A percentile compares a stretch with the other conserved stretches of the same genome.
These are phyloP conservation scores for Staphylotrichum longicolle DNA, from an alignment of 495 filamentous ascomycete genomes.

Conservation along the genomic window DNA sequence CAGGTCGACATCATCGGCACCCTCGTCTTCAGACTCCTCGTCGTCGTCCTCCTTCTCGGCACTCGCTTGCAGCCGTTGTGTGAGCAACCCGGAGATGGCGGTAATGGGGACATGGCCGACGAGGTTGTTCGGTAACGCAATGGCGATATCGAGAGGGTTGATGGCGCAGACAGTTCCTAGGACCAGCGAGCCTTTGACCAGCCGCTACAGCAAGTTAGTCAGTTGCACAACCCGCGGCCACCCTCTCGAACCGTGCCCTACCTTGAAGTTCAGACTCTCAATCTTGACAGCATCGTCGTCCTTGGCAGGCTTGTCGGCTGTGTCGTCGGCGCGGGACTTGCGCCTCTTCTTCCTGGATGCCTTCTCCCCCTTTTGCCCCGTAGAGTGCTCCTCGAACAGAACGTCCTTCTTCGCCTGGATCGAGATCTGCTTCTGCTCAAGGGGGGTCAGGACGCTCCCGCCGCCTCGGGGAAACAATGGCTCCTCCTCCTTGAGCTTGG, in stretches of 20 bases:
- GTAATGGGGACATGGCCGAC: constrained; percentile 87
- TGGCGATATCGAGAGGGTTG: constrained; percentile 68
- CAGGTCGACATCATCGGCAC: constrained; percentile 62
- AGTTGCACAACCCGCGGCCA: not conserved
- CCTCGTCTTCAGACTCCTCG: constrained; percentile 46
- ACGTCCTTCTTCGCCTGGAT: constrained; percentile 91
- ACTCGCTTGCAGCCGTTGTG: constrained; percentile 60
- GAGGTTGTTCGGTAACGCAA: constrained; percentile 89
- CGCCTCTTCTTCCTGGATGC: constrained; percentile 49
- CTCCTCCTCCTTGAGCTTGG: constrained; percentile 67
- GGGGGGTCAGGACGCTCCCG: constrained; percentile 81
- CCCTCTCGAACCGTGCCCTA: constrained; percentile 35
- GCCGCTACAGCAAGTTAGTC: constrained; percentile 58
- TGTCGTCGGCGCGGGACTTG: constrained; percentile 55
- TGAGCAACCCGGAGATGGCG: constrained; percentile 67
- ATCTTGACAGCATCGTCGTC: constrained; percentile 66
- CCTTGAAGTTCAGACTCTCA: constrained; percentile 88
- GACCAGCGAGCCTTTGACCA: constrained; percentile 79
- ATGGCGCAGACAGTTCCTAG: constrained; percentile 84
- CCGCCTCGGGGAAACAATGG: constrained; percentile 89
- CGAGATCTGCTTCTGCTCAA: constrained; percentile 95
- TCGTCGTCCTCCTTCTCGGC: constrained; percentile 52
- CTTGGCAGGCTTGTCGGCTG: constrained; percentile 33
- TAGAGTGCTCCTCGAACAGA: constrained; percentile 78
- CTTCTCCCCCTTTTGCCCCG: constrained; percentile 42